Evolutionary conservation across 768 basidiomycete genomes (phyloP).

Genomic region (Clitopilus passeckerianus): DNA sequence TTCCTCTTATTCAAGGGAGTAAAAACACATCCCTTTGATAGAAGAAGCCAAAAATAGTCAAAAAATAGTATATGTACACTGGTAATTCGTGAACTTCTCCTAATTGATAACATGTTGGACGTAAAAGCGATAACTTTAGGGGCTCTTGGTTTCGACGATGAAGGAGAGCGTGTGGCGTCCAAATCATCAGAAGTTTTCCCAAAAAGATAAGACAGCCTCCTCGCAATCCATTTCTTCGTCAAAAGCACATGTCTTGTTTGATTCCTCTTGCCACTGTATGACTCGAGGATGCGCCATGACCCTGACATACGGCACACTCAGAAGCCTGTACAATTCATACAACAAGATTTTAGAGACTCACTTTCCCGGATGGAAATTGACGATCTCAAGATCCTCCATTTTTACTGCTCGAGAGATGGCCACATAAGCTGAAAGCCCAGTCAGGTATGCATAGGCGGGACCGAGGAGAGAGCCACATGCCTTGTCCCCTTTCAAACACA

Average conservation of each 20-base stretch:
- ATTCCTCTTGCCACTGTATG: conserved; percentile 40
- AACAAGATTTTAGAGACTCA: conserved; percentile 19
- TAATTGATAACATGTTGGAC: too few relatives aligned
- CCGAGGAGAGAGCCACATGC: conserved; percentile 19
- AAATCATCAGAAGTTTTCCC: background rate
- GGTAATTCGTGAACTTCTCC: too few relatives aligned
- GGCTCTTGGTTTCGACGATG: too few relatives aligned
- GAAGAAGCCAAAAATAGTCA: too few relatives aligned
- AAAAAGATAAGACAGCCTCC: conserved; percentile 13
- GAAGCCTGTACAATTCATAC: too few relatives aligned
- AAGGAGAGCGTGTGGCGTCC: too few relatives aligned
- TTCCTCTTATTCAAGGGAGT: too few relatives aligned
- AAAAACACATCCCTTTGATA: too few relatives aligned
- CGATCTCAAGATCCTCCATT: conserved; percentile 56
- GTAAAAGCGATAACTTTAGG: too few relatives aligned
- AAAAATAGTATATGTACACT: too few relatives aligned
- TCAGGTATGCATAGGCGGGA: background rate
- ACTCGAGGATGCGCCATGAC: conserved; percentile 57
- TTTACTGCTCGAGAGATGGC: conserved; percentile 66
- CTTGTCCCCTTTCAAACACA: conserved; percentile 78
- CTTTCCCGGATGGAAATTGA: conserved; percentile 57
- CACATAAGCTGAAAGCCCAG: conserved; percentile 51
- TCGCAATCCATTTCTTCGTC: conserved; percentile 16
- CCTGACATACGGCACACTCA: too few relatives aligned
- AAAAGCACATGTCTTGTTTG: background rate